Percentiles rank a stretch among this genome's conserved stretches.
phyloP scores from a whole-genome alignment of 192 early-diverging fungal species.

The Mortierella antarctica region DNA sequence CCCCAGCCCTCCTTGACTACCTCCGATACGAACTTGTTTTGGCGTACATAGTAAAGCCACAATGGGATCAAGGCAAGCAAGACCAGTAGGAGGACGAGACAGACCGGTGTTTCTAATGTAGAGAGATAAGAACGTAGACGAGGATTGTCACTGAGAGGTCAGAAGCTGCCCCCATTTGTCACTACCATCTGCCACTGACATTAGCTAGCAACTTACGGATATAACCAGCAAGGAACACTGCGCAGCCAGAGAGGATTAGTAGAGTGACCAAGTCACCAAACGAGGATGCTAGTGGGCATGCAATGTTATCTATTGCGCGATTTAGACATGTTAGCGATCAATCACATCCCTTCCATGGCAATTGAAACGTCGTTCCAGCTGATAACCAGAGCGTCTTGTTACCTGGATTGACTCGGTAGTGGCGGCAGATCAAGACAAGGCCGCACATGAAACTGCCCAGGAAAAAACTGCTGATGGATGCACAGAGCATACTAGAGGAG shows the following conservation, averaged over 20 bases:
- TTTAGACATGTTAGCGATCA: not conserved
- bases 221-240: conserved; percentile 57
- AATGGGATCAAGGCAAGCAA: conserved; percentile 57
- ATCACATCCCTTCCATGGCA: too few relatives aligned
- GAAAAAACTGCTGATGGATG: conserved; percentile 75
- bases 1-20: conserved; percentile 80
- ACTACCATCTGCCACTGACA: not conserved
- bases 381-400: not conserved
- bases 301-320: conserved; percentile 71
- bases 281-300: conserved; percentile 78
- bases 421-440: conserved; percentile 71
- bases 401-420: conserved; percentile 80
- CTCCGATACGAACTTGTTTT: conserved; percentile 72
- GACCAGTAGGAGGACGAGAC: conserved; percentile 51
- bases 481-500: conserved; percentile 72
- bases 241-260: conserved; percentile 66
- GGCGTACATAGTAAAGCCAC: conserved; percentile 62
- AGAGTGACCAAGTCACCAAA: conserved; percentile 80
- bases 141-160: not conserved
- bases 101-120: conserved; percentile 54
- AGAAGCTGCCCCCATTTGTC: not conserved
- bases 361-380: not conserved
- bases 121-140: not conserved
- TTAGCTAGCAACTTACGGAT: conserved; percentile 56
- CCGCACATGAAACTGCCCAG: conserved; percentile 78